A percentile compares a stretch with the other conserved stretches of the same genome.
Conservation (phyloP, 2,329 filamentous ascomycete genomes). For the Scortechinia acanthostroma region DNA sequence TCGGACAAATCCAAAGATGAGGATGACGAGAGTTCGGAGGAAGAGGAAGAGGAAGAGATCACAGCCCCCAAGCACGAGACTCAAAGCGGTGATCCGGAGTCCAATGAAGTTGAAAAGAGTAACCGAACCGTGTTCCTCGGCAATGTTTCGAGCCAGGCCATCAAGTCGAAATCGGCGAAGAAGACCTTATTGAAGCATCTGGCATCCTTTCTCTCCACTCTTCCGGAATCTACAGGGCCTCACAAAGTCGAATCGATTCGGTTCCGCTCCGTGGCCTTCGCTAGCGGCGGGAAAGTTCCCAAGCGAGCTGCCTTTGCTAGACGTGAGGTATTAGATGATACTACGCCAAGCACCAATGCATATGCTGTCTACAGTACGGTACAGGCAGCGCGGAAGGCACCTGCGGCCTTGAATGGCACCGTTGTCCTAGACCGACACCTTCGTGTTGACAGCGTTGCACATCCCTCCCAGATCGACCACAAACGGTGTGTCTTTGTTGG, state of each 20-base stretch:
- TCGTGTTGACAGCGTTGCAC: conserved; percentile 54
- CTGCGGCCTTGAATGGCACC: conserved; percentile 47
- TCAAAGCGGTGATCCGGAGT: conserved; percentile 15
- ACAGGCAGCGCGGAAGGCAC: conserved; percentile 45
- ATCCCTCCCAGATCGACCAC: conserved; percentile 51
- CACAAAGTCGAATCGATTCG: conserved; percentile 56
- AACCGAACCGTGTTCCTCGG: conserved; percentile 55
- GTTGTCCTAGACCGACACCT: conserved; percentile 53
- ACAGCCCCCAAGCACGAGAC: conserved; percentile 14
- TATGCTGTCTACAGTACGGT: conserved; percentile 54
- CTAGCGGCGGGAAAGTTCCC: conserved; percentile 36
- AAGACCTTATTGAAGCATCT: conserved; percentile 50
- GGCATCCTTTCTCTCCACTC: conserved; percentile 44
- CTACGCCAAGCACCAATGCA: conserved; percentile 56
- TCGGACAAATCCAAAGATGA: conserved; percentile 16
- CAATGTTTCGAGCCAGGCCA: conserved; percentile 54
- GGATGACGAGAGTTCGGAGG: neutral
- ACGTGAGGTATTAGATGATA: conserved; percentile 57
- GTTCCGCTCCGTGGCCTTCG: conserved; percentile 57
- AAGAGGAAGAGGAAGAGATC: neutral
- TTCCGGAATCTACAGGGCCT: conserved; percentile 29
- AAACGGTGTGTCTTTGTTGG: conserved; percentile 60
- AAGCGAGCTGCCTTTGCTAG: conserved; percentile 58
- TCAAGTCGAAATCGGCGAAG: conserved; percentile 50
- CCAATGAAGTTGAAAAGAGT: conserved; percentile 43